phyloP scores from a whole-genome alignment of 1,139 yeast genomes.

The Sugiyamaella xylanicola region DNA sequence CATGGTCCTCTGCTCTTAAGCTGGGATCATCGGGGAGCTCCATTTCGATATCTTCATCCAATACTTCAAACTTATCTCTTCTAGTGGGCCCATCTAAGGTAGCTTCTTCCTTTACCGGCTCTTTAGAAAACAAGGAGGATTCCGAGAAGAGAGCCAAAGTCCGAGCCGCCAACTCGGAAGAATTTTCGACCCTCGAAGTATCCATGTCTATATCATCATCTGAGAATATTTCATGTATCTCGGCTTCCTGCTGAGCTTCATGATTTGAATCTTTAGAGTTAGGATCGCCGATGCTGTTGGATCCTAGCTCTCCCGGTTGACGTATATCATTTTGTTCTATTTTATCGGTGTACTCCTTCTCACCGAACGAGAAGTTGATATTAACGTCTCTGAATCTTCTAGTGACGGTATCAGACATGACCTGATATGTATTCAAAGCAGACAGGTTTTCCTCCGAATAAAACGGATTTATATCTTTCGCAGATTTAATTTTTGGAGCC shows the following conservation, averaged over 20 bases:
- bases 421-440: constrained; percentile 20
- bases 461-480: constrained; percentile 27
- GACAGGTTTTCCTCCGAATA: constrained; percentile 14
- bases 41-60: neutral
- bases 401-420: constrained; percentile 22
- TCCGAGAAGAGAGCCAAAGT: constrained; percentile 17
- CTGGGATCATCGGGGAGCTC: too few relatives aligned
- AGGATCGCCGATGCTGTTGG: too few relatives aligned
- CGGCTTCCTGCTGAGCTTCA: too few relatives aligned
- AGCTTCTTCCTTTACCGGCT: too few relatives aligned
- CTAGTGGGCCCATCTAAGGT: too few relatives aligned
- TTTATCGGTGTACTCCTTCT: neutral
- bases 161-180: constrained; percentile 11
- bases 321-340: too few relatives aligned
- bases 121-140: constrained; percentile 17
- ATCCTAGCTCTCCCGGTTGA: too few relatives aligned
- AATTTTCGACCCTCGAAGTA: constrained; percentile 13
- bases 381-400: constrained; percentile 18
- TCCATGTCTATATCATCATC: neutral
- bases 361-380: constrained; percentile 27
- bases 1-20: too few relatives aligned
- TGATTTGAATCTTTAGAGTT: too few relatives aligned
- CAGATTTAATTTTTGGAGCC: constrained; percentile 16
- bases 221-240: neutral
- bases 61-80: too few relatives aligned